phyloP scores from a whole-genome alignment of 257 asterid species.

The Linderniella brevidens region DNA sequence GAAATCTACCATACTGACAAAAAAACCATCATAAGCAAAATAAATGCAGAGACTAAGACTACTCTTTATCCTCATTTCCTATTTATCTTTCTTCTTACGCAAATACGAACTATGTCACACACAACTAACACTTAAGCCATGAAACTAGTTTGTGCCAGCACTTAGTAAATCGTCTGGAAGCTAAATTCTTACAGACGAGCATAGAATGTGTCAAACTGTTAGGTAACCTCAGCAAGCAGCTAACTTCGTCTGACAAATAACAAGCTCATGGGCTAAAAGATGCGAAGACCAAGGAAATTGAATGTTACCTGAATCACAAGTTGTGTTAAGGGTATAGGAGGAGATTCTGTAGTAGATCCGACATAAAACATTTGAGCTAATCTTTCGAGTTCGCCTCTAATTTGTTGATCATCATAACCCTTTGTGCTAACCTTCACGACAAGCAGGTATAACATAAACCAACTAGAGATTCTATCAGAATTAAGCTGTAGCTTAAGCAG shows the following conservation, averaged over 20 bases:
- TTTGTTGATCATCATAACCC: conserved; percentile 40
- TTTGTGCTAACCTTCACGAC: conserved; percentile 51
- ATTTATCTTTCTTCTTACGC: too few species aligned
- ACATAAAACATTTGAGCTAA: conserved; percentile 57
- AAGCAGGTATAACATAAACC: conserved; percentile 8
- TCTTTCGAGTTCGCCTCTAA: conserved; percentile 45
- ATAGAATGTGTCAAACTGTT: too few species aligned
- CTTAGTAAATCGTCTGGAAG: too few species aligned
- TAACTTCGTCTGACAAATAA: too few species aligned
- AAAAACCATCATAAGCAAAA: too few species aligned
- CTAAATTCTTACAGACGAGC: too few species aligned
- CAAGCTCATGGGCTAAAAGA: background rate
- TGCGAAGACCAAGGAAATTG: conserved; percentile 2
- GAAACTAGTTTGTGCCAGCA: too few species aligned
- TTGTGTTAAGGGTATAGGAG: conserved; percentile 56
- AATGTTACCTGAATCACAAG: conserved; percentile 66
- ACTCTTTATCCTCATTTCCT: too few species aligned
- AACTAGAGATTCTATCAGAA: background rate
- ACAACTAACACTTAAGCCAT: too few species aligned
- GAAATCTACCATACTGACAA: too few species aligned
- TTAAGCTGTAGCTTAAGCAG: background rate
- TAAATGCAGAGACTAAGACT: too few species aligned
- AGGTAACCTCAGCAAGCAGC: background rate
- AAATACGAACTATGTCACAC: too few species aligned
- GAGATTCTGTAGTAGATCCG: conserved; percentile 42